Evolutionary conservation across 2,329 filamentous ascomycete species (phyloP).

Genomic region (Knoxdaviesia capensis): DNA sequence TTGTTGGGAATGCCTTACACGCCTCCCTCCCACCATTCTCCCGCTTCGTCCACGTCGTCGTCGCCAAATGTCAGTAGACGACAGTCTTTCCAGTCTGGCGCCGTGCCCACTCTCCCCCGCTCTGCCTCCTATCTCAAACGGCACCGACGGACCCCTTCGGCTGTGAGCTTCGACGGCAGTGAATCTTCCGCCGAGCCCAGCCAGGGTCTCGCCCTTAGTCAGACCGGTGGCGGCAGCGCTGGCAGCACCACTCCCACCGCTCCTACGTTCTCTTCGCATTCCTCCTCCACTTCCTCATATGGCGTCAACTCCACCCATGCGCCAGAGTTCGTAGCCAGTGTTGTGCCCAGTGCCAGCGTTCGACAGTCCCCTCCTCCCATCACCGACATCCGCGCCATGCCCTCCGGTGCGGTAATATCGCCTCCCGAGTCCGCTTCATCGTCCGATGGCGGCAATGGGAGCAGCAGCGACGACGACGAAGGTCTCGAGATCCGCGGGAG

Average conservation of each 20-base stretch:
- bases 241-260: slow-evolving; percentile 2
- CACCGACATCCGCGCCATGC: slow-evolving; percentile 52
- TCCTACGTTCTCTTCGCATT: slow-evolving; percentile 2
- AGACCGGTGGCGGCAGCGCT: slow-evolving; percentile 7
- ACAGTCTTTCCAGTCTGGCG: slow-evolving; percentile 30
- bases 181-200: not conserved
- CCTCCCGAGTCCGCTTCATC: slow-evolving; percentile 70
- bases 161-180: slow-evolving; percentile 2
- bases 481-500: slow-evolving; percentile 28
- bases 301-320: slow-evolving; percentile 1
- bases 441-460: slow-evolving; percentile 1
- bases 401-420: slow-evolving; percentile 69
- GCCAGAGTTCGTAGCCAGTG: slow-evolving; percentile 8
- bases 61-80: slow-evolving; percentile 39
- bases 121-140: slow-evolving; percentile 46
- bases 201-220: not conserved
- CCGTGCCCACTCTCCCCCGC: slow-evolving; percentile 35
- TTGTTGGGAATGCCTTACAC: slow-evolving; percentile 63
- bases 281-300: slow-evolving; percentile 1
- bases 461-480: slow-evolving; percentile 61
- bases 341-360: slow-evolving; percentile 37
- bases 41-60: slow-evolving; percentile 33
- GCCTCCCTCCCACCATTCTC: slow-evolving; percentile 49
- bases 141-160: slow-evolving; percentile 38
- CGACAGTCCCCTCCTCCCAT: slow-evolving; percentile 71